phyloP scores from a whole-genome alignment of 129 eudicot species.

The Flaveria sonorensis region DNA sequence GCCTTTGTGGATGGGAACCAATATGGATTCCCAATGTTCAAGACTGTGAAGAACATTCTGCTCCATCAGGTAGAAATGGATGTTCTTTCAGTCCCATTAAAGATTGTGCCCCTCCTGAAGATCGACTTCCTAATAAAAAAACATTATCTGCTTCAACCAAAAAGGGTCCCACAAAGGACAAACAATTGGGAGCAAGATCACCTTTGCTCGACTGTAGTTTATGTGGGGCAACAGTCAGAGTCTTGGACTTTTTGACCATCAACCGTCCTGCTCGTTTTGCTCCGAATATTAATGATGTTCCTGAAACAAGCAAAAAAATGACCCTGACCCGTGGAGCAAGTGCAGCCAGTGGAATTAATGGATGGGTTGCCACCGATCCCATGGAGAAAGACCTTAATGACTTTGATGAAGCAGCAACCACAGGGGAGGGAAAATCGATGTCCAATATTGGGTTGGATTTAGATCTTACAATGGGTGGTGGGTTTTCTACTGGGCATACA shows the following conservation, averaged over 20 bases:
- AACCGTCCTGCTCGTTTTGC: constrained; percentile 71
- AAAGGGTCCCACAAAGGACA: constrained; percentile 41
- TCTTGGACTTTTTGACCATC: constrained; percentile 78
- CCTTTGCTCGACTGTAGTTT: constrained; percentile 88
- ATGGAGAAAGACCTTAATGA: constrained; percentile 57
- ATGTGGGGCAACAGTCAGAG: constrained; percentile 92
- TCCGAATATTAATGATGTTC: constrained; percentile 63
- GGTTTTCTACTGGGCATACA: constrained; percentile 50
- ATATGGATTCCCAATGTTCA: constrained; percentile 82
- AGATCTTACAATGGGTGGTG: constrained; percentile 75
- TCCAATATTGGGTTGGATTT: constrained; percentile 70
- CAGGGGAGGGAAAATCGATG: constrained; percentile 62
- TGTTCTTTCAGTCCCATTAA: constrained; percentile 62
- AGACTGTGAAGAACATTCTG: constrained; percentile 95
- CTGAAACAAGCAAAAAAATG: constrained; percentile 81
- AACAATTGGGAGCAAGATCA: constrained; percentile 55
- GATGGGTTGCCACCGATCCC: constrained; percentile 77
- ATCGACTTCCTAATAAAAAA: constrained; percentile 61
- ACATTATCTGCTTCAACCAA: constrained; percentile 52
- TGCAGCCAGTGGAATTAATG: constrained; percentile 92
- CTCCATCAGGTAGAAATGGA: constrained; percentile 86
- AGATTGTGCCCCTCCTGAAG: constrained; percentile 36
- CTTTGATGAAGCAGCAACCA: constrained; percentile 70
- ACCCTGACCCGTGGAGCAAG: constrained; percentile 74
- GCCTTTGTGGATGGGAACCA: constrained; percentile 96